phyloP scores from a whole-genome alignment of 805 yeast species.

The Hermanozyma aechmeae region DNA sequence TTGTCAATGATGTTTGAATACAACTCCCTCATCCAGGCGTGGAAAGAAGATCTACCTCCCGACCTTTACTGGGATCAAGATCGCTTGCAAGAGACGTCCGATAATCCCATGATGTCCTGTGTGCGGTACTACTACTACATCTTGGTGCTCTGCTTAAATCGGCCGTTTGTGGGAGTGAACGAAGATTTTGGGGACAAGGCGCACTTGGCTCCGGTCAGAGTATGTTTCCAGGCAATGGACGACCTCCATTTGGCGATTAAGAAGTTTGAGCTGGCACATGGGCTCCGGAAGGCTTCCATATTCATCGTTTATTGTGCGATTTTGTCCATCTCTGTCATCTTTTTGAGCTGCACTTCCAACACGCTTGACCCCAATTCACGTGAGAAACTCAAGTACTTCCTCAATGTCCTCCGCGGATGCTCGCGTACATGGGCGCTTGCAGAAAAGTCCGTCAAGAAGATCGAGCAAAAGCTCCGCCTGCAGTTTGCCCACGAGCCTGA shows the following conservation, averaged over 20 bases:
- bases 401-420: conserved; percentile 30
- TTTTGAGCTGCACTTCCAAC: conserved; percentile 22
- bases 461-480: conserved; percentile 22
- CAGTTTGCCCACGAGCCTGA: conserved; percentile 10
- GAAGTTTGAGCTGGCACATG: conserved; percentile 29
- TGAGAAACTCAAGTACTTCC: conserved; percentile 25
- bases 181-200: conserved; percentile 8
- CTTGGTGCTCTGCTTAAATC: conserved; percentile 46
- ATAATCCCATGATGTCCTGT: conserved; percentile 45
- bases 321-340: conserved; percentile 33
- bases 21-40: conserved; percentile 39
- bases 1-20: conserved; percentile 32
- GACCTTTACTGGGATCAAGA: conserved; percentile 41
- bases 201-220: conserved; percentile 20
- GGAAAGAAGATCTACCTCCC: conserved; percentile 43
- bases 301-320: conserved; percentile 40
- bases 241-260: conserved; percentile 32
- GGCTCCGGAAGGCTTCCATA: conserved; percentile 33
- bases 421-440: conserved; percentile 41
- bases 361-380: conserved; percentile 17
- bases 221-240: conserved; percentile 31
- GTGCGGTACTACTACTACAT: conserved; percentile 52
- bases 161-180: conserved; percentile 44
- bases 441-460: conserved; percentile 33
- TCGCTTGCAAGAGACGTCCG: conserved; percentile 31